phyloP scores from a whole-genome alignment of 768 basidiomycete genomes.

The Suillus paluster region DNA sequence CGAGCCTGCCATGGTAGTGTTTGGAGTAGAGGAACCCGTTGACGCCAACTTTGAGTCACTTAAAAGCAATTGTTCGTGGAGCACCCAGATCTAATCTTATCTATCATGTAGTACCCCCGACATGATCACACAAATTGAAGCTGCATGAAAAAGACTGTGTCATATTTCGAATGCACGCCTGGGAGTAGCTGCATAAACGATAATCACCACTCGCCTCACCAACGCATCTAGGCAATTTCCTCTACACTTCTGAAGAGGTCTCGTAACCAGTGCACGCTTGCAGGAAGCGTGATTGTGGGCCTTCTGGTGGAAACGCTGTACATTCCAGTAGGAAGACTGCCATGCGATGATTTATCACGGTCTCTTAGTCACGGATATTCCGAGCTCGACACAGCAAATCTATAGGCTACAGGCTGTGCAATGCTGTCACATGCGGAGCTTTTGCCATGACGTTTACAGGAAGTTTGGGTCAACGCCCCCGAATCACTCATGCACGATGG shows the following conservation, averaged over 20 bases:
- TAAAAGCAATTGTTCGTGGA: no score
- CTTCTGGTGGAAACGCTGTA: not conserved
- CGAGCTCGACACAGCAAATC: not conserved
- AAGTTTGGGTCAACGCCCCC: no score
- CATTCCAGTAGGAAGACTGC: not conserved
- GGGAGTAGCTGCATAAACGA: not conserved
- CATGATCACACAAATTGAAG: no score
- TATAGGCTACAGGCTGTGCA: not conserved
- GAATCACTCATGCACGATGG: not conserved
- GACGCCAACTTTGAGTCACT: no score
- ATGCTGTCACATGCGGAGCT: not conserved
- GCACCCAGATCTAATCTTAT: not conserved
- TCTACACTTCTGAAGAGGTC: not conserved
- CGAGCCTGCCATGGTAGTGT: constrained; percentile 47
- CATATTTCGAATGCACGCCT: not conserved
- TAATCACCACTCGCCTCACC: not conserved
- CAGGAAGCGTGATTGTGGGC: not conserved
- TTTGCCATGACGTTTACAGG: no score
- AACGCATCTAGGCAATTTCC: not conserved
- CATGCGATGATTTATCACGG: no score
- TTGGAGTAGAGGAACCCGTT: not conserved
- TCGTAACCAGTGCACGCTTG: not conserved
- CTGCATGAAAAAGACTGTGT: not conserved
- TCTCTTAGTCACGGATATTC: not conserved
- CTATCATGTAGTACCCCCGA: not conserved